Conservation (phyloP, 768 basidiomycete genomes). For the Inosperma sp. region DNA sequence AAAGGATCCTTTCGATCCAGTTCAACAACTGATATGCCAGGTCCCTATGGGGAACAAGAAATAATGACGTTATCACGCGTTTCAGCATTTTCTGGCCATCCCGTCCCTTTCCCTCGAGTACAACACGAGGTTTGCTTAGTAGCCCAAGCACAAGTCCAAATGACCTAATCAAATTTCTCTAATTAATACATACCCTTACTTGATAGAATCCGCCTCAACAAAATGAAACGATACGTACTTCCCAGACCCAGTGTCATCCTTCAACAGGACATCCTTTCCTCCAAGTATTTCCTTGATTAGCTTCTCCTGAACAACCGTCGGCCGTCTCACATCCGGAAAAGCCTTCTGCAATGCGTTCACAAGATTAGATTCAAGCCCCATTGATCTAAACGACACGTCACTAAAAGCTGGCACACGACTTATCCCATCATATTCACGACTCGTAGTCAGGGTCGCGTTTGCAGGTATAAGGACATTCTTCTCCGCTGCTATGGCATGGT, state of each 20-base stretch:
- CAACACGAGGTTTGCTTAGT: conserved; percentile 49
- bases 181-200: neutral
- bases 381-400: conserved; percentile 39
- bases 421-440: neutral
- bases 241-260: conserved; percentile 72
- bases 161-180: conserved; percentile 47
- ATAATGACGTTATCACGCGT: conserved; percentile 45
- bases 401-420: conserved; percentile 3
- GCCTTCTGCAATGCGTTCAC: conserved; percentile 48
- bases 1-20: conserved; percentile 56
- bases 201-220: neutral
- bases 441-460: neutral
- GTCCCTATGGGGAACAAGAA: conserved; percentile 71
- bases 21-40: conserved; percentile 61
- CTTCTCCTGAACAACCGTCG: conserved; percentile 54
- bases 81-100: conserved; percentile 15
- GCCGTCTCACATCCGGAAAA: conserved; percentile 55
- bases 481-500: neutral
- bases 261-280: conserved; percentile 58
- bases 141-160: conserved; percentile 66
- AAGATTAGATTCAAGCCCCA: conserved; percentile 50
- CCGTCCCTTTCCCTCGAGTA: conserved; percentile 18
- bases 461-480: neutral
- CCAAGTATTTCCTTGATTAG: conserved; percentile 59
- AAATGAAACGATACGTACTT: conserved; percentile 47